Evolutionary conservation across 2,329 filamentous ascomycete species (phyloP).

Genomic region (Scytalidium lignicola): DNA sequence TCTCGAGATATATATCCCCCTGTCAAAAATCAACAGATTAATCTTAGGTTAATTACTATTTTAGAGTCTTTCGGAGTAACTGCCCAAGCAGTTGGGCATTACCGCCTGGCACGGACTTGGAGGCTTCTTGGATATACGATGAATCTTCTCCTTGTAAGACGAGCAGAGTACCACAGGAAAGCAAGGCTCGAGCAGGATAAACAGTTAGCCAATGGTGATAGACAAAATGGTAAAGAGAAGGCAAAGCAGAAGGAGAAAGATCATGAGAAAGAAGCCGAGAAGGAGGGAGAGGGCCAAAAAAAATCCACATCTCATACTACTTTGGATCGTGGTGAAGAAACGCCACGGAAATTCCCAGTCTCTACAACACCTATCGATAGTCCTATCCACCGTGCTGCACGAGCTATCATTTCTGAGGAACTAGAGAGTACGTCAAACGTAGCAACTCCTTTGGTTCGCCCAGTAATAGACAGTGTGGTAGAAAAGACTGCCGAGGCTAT

Average conservation of each 20-base stretch:
- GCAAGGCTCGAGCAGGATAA: slow-evolving; percentile 7
- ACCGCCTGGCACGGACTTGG: slow-evolving; percentile 60
- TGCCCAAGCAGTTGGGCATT: slow-evolving; percentile 52
- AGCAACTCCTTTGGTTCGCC: slow-evolving; percentile 53
- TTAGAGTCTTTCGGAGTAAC: slow-evolving; percentile 52
- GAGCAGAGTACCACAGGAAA: slow-evolving; percentile 54
- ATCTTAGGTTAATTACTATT: slow-evolving; percentile 41
- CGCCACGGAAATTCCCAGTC: slow-evolving; percentile 16
- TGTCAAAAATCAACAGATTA: slow-evolving; percentile 4
- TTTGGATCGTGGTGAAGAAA: slow-evolving; percentile 15
- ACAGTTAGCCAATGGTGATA: background rate
- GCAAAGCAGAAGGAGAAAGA: slow-evolving; percentile 1
- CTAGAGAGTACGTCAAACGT: slow-evolving; percentile 60
- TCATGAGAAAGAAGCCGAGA: slow-evolving; percentile 5
- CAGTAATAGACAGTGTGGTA: slow-evolving; percentile 33
- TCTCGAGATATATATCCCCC: slow-evolving; percentile 9
- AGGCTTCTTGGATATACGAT: slow-evolving; percentile 54
- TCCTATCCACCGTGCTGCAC: slow-evolving; percentile 12
- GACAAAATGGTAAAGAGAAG: background rate
- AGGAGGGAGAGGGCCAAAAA: slow-evolving; percentile 1
- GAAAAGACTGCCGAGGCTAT: slow-evolving; percentile 17
- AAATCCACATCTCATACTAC: background rate
- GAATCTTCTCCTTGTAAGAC: slow-evolving; percentile 45
- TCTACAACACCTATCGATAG: slow-evolving; percentile 9
- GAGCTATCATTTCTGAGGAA: slow-evolving; percentile 31